phyloP scores from a whole-genome alignment of 257 asterid genomes.

The Scutellaria baicalensis region DNA sequence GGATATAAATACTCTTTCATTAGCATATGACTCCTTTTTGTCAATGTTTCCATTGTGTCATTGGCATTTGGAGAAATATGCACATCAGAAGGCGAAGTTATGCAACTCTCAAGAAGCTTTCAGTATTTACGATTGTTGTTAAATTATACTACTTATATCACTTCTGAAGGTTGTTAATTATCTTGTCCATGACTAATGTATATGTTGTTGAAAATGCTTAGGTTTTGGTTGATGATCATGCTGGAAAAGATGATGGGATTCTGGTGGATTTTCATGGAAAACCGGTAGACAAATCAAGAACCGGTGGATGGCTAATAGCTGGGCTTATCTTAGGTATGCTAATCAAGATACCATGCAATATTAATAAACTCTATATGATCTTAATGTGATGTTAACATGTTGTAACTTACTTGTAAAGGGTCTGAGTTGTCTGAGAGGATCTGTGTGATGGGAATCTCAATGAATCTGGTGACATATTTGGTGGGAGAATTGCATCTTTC shows the following conservation, averaged over 20 bases:
- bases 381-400: not conserved
- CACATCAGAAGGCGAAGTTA: no score
- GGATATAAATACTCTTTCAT: no score
- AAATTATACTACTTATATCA: no score
- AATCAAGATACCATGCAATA: not conserved
- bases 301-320: constrained; percentile 89
- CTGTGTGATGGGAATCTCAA: constrained; percentile 81
- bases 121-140: no score
- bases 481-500: constrained; percentile 72
- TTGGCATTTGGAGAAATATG: no score
- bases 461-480: constrained; percentile 79
- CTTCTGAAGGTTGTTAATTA: no score
- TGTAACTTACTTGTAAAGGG: constrained; percentile 22
- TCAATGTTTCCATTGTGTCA: no score
- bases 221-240: constrained; percentile 53
- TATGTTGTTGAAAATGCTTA: constrained; percentile 11
- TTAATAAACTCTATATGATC: no score
- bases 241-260: constrained; percentile 26
- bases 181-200: not conserved
- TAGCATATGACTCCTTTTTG: no score
- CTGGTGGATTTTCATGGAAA: constrained; percentile 64
- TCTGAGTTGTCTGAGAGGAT: constrained; percentile 86
- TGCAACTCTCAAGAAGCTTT: no score
- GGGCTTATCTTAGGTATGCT: constrained; percentile 72
- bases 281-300: constrained; percentile 59